phyloP scores from a whole-genome alignment of 352 stramenopile species.

The Pythium phragmitis region DNA sequence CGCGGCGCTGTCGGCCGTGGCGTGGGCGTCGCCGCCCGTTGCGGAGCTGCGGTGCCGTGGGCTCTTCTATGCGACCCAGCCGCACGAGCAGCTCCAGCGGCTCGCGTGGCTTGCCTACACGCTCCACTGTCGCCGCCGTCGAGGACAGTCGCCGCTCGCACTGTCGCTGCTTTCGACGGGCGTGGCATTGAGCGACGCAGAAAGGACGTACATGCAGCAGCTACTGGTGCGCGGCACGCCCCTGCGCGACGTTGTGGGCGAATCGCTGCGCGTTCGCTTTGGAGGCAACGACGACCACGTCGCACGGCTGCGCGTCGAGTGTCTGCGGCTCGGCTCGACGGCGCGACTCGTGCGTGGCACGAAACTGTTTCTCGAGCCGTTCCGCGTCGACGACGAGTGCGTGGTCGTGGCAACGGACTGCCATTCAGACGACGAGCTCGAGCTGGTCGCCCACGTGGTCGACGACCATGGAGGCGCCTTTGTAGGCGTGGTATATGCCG shows the following conservation, averaged over 20 bases:
- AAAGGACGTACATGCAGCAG: neutral
- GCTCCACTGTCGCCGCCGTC: neutral
- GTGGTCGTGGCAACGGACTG: neutral
- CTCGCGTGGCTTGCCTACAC: slow-evolving; percentile 6
- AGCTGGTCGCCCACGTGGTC: neutral
- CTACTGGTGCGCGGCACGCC: neutral
- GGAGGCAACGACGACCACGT: slow-evolving; percentile 1
- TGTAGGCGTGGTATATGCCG: slow-evolving; percentile 2
- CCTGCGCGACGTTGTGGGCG: slow-evolving; percentile 6
- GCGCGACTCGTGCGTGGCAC: neutral
- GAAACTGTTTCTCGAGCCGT: slow-evolving; percentile 2
- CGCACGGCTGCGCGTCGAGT: neutral
- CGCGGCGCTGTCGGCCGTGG: slow-evolving; percentile 6
- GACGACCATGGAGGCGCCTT: neutral
- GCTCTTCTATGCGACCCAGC: neutral
- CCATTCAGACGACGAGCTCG: neutral
- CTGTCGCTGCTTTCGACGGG: neutral
- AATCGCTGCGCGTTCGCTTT: neutral
- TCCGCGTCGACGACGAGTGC: neutral
- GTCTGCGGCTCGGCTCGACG: neutral
- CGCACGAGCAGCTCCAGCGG: neutral
- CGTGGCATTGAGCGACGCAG: neutral
- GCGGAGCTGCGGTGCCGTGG: neutral
- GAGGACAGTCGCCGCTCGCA: neutral
- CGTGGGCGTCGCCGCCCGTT: neutral